Conservation (phyloP, 345 rosid genomes). For the Salix caprea region DNA sequence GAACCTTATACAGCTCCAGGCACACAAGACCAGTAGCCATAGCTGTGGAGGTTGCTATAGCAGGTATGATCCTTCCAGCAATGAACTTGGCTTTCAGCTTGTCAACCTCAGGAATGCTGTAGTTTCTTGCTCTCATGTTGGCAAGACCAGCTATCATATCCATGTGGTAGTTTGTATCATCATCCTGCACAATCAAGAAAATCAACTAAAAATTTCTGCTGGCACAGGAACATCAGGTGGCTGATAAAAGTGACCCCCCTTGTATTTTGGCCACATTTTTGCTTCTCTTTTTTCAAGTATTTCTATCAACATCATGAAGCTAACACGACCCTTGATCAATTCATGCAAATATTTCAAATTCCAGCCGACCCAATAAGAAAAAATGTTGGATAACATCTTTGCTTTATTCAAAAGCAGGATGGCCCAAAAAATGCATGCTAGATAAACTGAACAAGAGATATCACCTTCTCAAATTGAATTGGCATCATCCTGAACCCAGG, state of each 20-base stretch:
- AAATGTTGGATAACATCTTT: neutral
- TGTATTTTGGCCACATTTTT: neutral
- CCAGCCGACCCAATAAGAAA: too few relatives aligned
- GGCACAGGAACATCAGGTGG: neutral
- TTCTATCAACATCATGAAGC: neutral
- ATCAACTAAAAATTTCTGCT: neutral
- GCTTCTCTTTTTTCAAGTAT: neutral
- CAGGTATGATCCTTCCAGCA: constrained; percentile 98
- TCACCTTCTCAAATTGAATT: constrained; percentile 96
- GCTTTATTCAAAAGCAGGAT: neutral
- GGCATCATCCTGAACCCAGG: constrained; percentile 78
- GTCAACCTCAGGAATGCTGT: constrained; percentile 91
- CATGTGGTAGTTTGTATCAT: constrained; percentile 97
- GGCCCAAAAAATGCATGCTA: neutral
- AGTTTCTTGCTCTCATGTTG: constrained; percentile 99
- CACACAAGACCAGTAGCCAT: constrained; percentile 98
- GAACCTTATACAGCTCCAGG: constrained; percentile 90
- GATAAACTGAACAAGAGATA: neutral
- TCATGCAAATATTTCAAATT: neutral
- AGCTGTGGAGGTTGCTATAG: constrained; percentile 95
- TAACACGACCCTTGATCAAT: neutral
- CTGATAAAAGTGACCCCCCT: neutral
- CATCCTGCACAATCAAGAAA: constrained; percentile 56
- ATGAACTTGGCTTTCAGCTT: constrained; percentile 97
- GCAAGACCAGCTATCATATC: constrained; percentile 96